phyloP scores from a whole-genome alignment of 2,329 filamentous ascomycete species.

The Fusarium oxysporum region DNA sequence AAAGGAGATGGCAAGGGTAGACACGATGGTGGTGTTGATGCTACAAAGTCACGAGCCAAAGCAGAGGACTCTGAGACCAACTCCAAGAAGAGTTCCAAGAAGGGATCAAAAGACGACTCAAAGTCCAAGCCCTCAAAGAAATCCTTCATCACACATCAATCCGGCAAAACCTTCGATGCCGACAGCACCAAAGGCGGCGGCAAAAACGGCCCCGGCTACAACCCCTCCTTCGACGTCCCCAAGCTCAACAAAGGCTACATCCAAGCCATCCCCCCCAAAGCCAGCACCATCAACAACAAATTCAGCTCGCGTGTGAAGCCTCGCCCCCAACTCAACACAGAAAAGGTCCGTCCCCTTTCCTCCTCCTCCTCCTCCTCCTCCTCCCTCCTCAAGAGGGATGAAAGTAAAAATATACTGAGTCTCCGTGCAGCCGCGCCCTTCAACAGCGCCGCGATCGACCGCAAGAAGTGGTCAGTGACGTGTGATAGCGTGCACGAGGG shows the following conservation, averaged over 20 bases:
- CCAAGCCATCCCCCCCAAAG: constrained; percentile 9
- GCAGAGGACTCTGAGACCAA: neutral
- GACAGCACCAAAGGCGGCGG: constrained; percentile 15
- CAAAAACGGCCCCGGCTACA: constrained; percentile 6
- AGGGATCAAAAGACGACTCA: neutral
- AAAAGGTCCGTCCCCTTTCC: constrained; percentile 10
- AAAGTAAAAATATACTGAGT: neutral
- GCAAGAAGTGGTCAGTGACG: constrained; percentile 16
- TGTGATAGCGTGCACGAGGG: constrained; percentile 22
- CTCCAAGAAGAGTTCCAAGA: neutral
- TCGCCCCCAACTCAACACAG: neutral
- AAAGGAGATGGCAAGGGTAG: no score
- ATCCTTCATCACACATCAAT: neutral
- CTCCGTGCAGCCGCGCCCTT: constrained; percentile 22
- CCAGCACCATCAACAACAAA: neutral
- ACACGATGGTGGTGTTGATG: neutral
- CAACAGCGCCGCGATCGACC: constrained; percentile 11
- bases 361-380: neutral
- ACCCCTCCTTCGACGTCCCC: neutral
- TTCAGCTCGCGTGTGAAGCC: constrained; percentile 2
- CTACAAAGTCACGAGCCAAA: neutral
- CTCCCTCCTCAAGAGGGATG: neutral
- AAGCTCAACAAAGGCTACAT: constrained; percentile 17
- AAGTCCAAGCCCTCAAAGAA: neutral
- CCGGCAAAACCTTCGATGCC: constrained; percentile 7